Percentiles rank a stretch among this genome's conserved stretches.
These are phyloP conservation scores for Azolla pinnata DNA, from an alignment of 75 land plant genomes.

Conservation along the genomic window DNA sequence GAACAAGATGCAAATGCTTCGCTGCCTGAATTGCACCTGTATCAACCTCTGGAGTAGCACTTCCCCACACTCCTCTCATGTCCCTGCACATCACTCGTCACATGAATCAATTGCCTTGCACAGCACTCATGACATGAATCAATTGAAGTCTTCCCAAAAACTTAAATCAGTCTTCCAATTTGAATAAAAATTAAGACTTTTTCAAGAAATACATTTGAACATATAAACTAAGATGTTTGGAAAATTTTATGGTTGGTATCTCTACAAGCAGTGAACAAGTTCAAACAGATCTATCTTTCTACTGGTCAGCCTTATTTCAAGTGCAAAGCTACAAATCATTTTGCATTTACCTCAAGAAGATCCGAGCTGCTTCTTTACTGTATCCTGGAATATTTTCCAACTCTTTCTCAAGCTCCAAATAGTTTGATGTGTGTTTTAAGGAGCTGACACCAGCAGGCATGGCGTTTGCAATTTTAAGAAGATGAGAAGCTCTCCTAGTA, in stretches of 20 bases:
- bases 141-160: no score
- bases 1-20: constrained; percentile 12
- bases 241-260: no score
- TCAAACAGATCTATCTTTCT: not conserved
- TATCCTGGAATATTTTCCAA: constrained; percentile 20
- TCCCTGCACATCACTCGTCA: constrained; percentile 17
- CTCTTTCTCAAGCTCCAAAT: constrained; percentile 15
- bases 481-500: constrained; percentile 22
- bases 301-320: not conserved
- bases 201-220: no score
- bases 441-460: constrained; percentile 14
- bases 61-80: constrained; percentile 28
- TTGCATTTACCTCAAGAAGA: constrained; percentile 20
- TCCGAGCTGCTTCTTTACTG: constrained; percentile 5
- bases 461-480: constrained; percentile 19
- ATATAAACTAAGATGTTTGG: no score
- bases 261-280: no score
- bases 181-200: no score
- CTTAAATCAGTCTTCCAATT: no score
- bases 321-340: not conserved
- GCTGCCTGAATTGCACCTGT: constrained; percentile 18
- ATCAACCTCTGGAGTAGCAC: constrained; percentile 7
- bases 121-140: not conserved
- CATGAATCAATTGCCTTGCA: not conserved
- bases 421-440: constrained; percentile 9